Conservation (phyloP, 108 stramenopile genomes). For the Nitzschia inconspicua region DNA sequence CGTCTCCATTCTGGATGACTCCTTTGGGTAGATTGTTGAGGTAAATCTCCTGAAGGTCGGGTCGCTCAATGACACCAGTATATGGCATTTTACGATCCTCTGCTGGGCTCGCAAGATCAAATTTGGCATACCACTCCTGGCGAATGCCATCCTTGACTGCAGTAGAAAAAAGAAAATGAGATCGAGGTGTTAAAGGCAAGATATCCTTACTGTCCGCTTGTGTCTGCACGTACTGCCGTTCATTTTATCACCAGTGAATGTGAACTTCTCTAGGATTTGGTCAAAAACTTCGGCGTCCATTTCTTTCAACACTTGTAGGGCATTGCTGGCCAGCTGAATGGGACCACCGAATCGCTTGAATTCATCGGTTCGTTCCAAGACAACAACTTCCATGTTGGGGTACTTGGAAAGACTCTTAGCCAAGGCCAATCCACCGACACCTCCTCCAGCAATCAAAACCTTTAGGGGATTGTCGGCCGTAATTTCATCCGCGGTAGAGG, state of each 20-base stretch:
- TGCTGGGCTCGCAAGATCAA: slow-evolving; percentile 61
- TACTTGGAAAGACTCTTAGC: slow-evolving; percentile 49
- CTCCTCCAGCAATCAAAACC: slow-evolving; percentile 61
- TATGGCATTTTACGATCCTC: slow-evolving; percentile 55
- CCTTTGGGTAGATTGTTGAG: slow-evolving; percentile 43
- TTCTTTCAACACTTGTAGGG: slow-evolving; percentile 48
- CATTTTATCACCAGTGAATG: slow-evolving; percentile 61
- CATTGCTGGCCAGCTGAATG: slow-evolving; percentile 77
- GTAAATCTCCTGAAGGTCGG: slow-evolving; percentile 71
- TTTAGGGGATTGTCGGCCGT: slow-evolving; percentile 41
- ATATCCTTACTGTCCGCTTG: too few species aligned
- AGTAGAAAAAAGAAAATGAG: too few species aligned
- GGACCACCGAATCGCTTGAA: slow-evolving; percentile 80
- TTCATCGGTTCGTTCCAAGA: slow-evolving; percentile 58
- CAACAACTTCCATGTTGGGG: slow-evolving; percentile 48
- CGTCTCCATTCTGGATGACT: slow-evolving; percentile 47
- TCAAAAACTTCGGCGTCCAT: slow-evolving; percentile 50
- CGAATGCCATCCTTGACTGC: slow-evolving; percentile 77
- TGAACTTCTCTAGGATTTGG: slow-evolving; percentile 52
- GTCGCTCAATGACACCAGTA: slow-evolving; percentile 78
- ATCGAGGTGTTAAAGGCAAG: too few species aligned
- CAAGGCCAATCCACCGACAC: slow-evolving; percentile 63
- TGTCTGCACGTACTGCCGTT: too few species aligned
- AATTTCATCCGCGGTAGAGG: slow-evolving; percentile 15
- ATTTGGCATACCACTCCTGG: slow-evolving; percentile 78